Evolutionary conservation across 2,329 filamentous ascomycete species (phyloP), one percentile per base, ranked within the genome.

Genomic region (Emergomyces orientalis): DNA sequence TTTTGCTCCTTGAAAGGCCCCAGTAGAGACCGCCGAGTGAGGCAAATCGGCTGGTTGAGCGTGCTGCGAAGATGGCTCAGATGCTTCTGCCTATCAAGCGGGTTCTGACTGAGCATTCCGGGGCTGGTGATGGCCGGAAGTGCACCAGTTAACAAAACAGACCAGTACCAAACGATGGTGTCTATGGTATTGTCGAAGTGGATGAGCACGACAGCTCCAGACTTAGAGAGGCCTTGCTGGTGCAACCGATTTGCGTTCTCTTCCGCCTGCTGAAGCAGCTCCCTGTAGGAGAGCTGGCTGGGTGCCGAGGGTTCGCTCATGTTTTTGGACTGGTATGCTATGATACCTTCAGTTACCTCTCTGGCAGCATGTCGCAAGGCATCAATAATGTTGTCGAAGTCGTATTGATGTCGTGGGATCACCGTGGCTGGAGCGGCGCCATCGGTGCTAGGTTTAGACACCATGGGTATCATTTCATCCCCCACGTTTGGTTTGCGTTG

Each of bases 351-450:
- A 60, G 58, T 25, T 25, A 39, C 51, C 17, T 60, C 32, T n/a
- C 19, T 45, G n/a, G 58, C 58, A 22, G 43, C 58, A 30, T 60
- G 39, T 22, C 58, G 58, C 43, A 60, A 43, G 41, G 58, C 58
- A 19, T 60, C 58, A 34, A 60, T n/a, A 14, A 60, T 60, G 41
- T 60, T 60, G 37, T 60, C 58, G 41, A 60, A 60, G 58, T 17
- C 32, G 58, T 60, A 60, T 60, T 34, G 30, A 14, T 39, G n/a
- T 13, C 30, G 11, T 37, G 43, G n/a, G 14, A 39, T 60, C 22
- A 27, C 19, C 6, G 43, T 19, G 7, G 30, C 13, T 30, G 43
- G 30, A 32, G n/a, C 2, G 6, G 43, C 22, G 6, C 37, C 30
- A 30, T 60, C 51, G 58, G 30, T 13, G 13, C 13, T 51, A 22